Conservation (phyloP, 768 basidiomycete genomes). For the Antrodiella citrinella region DNA sequence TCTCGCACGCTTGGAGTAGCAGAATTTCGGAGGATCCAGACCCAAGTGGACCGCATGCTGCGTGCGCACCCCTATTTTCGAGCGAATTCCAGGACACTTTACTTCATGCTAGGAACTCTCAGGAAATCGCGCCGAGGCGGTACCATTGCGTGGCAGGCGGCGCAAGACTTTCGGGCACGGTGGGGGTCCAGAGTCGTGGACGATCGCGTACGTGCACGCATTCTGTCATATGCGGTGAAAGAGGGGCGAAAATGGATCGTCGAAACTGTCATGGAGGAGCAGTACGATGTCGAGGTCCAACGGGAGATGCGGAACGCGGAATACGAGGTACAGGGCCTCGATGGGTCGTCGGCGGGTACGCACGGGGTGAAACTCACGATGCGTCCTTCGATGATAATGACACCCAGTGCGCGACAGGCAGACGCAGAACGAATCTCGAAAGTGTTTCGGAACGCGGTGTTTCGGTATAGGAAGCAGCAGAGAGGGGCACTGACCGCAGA, state of each 20-base stretch:
- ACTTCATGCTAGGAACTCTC: constrained; percentile 48
- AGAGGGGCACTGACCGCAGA: too few species aligned
- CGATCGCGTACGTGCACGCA: constrained; percentile 48
- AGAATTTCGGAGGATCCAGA: constrained; percentile 36
- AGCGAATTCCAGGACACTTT: constrained; percentile 54
- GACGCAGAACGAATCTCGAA: too few species aligned
- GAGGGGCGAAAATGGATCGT: constrained; percentile 26
- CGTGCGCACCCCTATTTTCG: constrained; percentile 37
- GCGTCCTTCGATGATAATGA: too few species aligned
- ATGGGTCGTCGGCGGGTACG: too few species aligned
- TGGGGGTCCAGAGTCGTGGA: constrained; percentile 55
- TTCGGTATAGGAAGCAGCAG: too few species aligned
- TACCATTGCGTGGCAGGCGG: constrained; percentile 38
- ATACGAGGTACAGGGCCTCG: not conserved
- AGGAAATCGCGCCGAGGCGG: constrained; percentile 36
- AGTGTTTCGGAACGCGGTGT: too few species aligned
- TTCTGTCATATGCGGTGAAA: constrained; percentile 53
- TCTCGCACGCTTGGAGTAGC: constrained; percentile 25
- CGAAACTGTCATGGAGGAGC: constrained; percentile 4
- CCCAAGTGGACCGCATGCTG: constrained; percentile 37
- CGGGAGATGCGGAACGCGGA: not conserved
- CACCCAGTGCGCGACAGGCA: too few species aligned
- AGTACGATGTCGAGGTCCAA: constrained; percentile 5
- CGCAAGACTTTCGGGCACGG: constrained; percentile 36
- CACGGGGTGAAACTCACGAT: too few species aligned